Percentiles rank a stretch among this genome's conserved stretches.
Evolutionary conservation across 1,139 yeast genomes (phyloP).

Genomic region (Protomyces arabidopsidicola): DNA sequence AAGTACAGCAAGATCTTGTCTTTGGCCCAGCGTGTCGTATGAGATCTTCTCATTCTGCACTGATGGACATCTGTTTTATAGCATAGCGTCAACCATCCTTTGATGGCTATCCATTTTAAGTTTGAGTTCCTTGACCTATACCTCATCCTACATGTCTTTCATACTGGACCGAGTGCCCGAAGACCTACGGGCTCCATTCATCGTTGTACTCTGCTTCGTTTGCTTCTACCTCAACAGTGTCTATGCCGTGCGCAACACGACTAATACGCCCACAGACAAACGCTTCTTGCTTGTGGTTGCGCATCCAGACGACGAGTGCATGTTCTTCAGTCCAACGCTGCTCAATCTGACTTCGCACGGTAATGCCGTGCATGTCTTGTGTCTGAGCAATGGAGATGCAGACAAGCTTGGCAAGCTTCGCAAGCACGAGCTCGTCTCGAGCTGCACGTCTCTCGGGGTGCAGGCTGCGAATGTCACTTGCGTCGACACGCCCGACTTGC

Average conservation of each 20-base stretch:
- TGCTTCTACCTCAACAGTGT: constrained; percentile 16
- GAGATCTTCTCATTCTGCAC: constrained; percentile 31
- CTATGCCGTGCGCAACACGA: constrained; percentile 16
- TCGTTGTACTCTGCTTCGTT: background rate
- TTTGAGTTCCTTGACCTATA: background rate
- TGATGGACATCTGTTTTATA: background rate
- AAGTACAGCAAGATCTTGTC: constrained; percentile 83
- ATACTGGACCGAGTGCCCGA: background rate
- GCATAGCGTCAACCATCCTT: background rate
- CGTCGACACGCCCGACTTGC: constrained; percentile 49
- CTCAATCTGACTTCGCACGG: background rate
- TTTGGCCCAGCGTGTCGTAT: constrained; percentile 82
- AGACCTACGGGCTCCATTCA: background rate
- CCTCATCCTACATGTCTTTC: background rate
- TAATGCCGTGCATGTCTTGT: constrained; percentile 41
- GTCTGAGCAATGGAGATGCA: constrained; percentile 74
- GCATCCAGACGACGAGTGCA: constrained; percentile 98
- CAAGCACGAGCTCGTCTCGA: constrained; percentile 52
- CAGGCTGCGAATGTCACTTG: constrained; percentile 46
- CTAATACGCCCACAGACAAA: constrained; percentile 26
- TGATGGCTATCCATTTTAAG: background rate
- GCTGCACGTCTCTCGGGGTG: constrained; percentile 59
- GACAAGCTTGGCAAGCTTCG: constrained; percentile 67
- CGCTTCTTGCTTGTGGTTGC: constrained; percentile 57
- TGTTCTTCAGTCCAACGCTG: constrained; percentile 88